A percentile compares a stretch with the other conserved stretches of the same genome.
Evolutionary conservation across 352 stramenopile genomes (phyloP).

Genomic region (Halophytophthora batemanensis): DNA sequence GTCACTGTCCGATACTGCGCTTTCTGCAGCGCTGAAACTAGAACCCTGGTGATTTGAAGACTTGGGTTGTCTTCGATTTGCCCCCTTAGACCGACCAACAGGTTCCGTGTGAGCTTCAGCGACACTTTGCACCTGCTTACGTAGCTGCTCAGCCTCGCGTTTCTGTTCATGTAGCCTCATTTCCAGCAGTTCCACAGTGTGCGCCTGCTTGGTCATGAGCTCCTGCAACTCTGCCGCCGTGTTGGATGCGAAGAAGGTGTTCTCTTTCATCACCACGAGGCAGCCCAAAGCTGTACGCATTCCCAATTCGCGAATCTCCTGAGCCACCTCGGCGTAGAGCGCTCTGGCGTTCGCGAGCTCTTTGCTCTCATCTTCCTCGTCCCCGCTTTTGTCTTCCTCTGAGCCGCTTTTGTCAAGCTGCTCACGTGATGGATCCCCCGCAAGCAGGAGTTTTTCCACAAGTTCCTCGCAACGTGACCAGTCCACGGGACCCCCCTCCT

Average conservation of each 20-base stretch:
- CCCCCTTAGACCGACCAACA: too few relatives aligned
- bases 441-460: constrained; percentile 46
- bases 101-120: constrained; percentile 5
- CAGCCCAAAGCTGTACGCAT: constrained; percentile 53
- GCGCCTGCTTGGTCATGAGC: constrained; percentile 47
- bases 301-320: constrained; percentile 41
- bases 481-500: constrained; percentile 25
- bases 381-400: constrained; percentile 2
- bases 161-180: constrained; percentile 59
- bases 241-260: constrained; percentile 62
- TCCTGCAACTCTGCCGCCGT: constrained; percentile 61
- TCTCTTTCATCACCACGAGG: constrained; percentile 61
- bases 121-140: constrained; percentile 34
- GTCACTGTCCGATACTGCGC: constrained; percentile 25
- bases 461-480: constrained; percentile 60
- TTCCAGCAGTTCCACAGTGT: constrained; percentile 51
- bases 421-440: constrained; percentile 42
- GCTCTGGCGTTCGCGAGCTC: constrained; percentile 28
- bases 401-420: constrained; percentile 22
- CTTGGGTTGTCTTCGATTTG: too few relatives aligned
- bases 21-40: constrained; percentile 10
- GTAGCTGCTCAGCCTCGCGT: constrained; percentile 47
- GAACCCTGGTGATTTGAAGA: too few relatives aligned
- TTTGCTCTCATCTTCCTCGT: too few relatives aligned
- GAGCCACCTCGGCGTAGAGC: constrained; percentile 31